phyloP scores from a whole-genome alignment of 1,284 basidiomycete genomes.

The Erythrobasidium hasegawianum region DNA sequence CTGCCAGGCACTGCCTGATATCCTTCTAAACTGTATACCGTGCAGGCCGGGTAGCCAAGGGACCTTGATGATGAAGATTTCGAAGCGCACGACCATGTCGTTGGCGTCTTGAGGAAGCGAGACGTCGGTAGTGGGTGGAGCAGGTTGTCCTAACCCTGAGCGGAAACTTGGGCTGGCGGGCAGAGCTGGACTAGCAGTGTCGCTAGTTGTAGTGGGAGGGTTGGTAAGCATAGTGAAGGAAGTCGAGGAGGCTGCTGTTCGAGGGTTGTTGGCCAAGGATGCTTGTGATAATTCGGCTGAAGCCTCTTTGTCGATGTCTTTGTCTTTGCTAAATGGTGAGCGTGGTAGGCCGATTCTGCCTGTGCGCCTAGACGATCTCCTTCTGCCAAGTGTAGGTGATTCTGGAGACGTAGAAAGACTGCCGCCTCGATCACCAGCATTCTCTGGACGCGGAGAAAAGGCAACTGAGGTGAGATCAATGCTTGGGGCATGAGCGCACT shows the following conservation, averaged over 20 bases:
- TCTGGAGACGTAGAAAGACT: conserved; percentile 49
- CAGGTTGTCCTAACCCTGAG: not conserved
- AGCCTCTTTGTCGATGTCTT: conserved; percentile 35
- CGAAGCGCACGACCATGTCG: conserved; percentile 80
- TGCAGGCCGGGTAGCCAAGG: conserved; percentile 83
- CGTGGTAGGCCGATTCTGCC: conserved; percentile 23
- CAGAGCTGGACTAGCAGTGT: not conserved
- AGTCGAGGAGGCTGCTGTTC: conserved; percentile 4
- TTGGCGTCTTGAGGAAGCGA: conserved; percentile 59
- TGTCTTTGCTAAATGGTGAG: conserved; percentile 35
- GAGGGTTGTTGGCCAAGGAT: conserved; percentile 38
- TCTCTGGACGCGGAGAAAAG: conserved; percentile 46
- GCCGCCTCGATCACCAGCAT: conserved; percentile 37
- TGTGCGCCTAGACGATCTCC: conserved; percentile 35
- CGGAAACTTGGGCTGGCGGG: not conserved
- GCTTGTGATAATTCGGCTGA: conserved; percentile 24
- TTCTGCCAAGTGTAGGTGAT: conserved; percentile 52
- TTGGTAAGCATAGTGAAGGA: conserved; percentile 18
- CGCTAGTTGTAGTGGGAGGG: not conserved
- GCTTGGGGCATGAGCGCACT: conserved; percentile 90
- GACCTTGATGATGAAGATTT: conserved; percentile 91
- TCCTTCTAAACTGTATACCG: conserved; percentile 90
- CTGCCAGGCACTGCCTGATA: conserved; percentile 92
- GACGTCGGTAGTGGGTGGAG: not conserved
- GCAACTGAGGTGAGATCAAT: conserved; percentile 77